Conservation (phyloP, 2,329 filamentous ascomycete species). For the Hypocrella siamensis region DNA sequence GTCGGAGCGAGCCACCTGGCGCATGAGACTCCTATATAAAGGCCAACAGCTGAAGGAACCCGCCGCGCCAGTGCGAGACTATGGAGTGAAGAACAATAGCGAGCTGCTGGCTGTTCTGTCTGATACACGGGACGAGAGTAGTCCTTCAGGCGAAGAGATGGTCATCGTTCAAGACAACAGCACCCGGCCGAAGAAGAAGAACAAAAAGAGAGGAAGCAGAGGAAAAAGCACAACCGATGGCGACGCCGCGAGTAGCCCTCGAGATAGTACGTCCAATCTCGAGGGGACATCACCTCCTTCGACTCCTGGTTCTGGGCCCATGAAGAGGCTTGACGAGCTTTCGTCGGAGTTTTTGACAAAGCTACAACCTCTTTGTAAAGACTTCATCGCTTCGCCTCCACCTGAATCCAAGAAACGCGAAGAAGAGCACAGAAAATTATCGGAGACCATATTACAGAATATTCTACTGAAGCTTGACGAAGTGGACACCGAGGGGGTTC, state of each 20-base stretch:
- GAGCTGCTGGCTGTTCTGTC: constrained; percentile 37
- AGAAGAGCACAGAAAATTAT: constrained; percentile 61
- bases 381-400: constrained; percentile 48
- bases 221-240: constrained; percentile 15
- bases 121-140: constrained; percentile 20
- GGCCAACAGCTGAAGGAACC: constrained; percentile 54
- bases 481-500: constrained; percentile 56
- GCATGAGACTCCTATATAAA: constrained; percentile 59
- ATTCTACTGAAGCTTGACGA: constrained; percentile 63
- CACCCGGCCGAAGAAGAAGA: constrained; percentile 20
- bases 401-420: constrained; percentile 48
- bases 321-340: constrained; percentile 50
- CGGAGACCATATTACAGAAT: constrained; percentile 62
- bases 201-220: constrained; percentile 26
- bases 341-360: constrained; percentile 45
- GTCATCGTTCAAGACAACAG: constrained; percentile 20
- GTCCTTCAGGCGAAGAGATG: constrained; percentile 26
- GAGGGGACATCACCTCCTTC: constrained; percentile 14
- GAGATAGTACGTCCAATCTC: constrained; percentile 26
- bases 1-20: constrained; percentile 30
- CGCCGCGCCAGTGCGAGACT: constrained; percentile 38
- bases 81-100: constrained; percentile 44
- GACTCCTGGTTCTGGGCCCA: constrained; percentile 18
- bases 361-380: constrained; percentile 47
- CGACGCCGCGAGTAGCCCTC: constrained; percentile 27